phyloP scores from a whole-genome alignment of 768 basidiomycete species.

The Boletus bicolor region DNA sequence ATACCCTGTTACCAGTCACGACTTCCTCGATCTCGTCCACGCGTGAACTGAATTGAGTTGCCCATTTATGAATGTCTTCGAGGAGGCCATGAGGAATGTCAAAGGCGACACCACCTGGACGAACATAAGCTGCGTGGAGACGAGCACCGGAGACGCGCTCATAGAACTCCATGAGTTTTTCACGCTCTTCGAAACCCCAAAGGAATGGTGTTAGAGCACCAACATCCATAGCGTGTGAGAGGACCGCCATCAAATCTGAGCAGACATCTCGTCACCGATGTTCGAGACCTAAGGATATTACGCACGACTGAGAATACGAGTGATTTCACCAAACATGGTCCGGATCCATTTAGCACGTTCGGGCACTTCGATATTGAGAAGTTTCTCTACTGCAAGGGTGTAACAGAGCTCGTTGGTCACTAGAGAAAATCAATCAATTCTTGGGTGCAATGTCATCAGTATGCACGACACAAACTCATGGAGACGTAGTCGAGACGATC shows the following conservation, averaged over 20 bases:
- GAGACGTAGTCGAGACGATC: slow-evolving; percentile 99
- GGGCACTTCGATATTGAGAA: slow-evolving; percentile 95
- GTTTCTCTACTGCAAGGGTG: slow-evolving; percentile 95
- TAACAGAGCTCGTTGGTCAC: slow-evolving; percentile 99
- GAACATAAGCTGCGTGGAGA: slow-evolving; percentile 95
- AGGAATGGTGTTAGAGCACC: slow-evolving; percentile 98
- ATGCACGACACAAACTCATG: slow-evolving; percentile 72
- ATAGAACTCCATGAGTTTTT: slow-evolving; percentile 99
- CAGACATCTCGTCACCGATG: background rate
- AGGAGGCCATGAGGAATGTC: slow-evolving; percentile 98
- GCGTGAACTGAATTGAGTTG: slow-evolving; percentile 86
- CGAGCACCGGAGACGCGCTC: slow-evolving; percentile 98
- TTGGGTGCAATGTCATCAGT: background rate
- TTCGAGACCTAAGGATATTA: slow-evolving; percentile 11
- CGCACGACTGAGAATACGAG: slow-evolving; percentile 89
- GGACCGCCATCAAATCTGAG: slow-evolving; percentile 90
- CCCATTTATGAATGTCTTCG: slow-evolving; percentile 98
- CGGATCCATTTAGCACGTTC: slow-evolving; percentile 98
- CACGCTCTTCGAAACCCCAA: slow-evolving; percentile 99
- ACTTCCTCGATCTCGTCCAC: slow-evolving; percentile 99
- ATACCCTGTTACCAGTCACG: slow-evolving; percentile 95
- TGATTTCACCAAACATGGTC: slow-evolving; percentile 95
- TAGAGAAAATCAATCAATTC: slow-evolving; percentile 31
- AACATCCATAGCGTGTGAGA: slow-evolving; percentile 96
- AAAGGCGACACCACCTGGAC: slow-evolving; percentile 96